Conservation (phyloP, 2,329 filamentous ascomycete species). For the Sclerotinia trifoliorum region DNA sequence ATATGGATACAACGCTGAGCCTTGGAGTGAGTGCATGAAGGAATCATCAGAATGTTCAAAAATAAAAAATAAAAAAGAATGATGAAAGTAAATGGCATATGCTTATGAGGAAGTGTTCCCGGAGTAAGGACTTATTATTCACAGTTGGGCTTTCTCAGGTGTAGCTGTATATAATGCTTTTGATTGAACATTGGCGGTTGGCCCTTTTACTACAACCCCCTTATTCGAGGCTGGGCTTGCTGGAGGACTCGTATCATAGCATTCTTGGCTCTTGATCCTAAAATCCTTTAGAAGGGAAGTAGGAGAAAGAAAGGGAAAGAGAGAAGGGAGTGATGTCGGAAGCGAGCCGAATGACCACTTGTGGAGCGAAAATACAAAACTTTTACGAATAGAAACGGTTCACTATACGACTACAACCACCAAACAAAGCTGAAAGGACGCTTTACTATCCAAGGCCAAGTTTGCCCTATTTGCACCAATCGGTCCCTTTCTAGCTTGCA, state of each 20-base stretch:
- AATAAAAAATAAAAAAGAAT: not conserved
- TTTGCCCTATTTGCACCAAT: constrained; percentile 5
- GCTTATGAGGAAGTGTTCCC: not conserved
- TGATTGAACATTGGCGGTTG: not conserved
- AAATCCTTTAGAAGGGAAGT: constrained; percentile 42
- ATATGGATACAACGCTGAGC: not conserved
- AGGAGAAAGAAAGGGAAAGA: constrained; percentile 36
- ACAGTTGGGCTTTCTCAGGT: not conserved
- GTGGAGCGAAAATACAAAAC: too few relatives aligned
- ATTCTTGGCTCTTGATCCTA: constrained; percentile 37
- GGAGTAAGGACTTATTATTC: not conserved
- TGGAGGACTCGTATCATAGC: constrained; percentile 5
- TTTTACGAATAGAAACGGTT: not conserved
- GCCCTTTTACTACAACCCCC: not conserved
- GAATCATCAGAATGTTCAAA: not conserved
- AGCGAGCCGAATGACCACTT: not conserved
- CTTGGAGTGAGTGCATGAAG: not conserved
- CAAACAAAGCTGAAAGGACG: not conserved
- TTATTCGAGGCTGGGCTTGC: not conserved
- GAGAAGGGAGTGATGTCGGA: not conserved
- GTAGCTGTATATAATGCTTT: not conserved
- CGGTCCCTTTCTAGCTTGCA: not conserved
- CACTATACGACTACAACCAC: not conserved
- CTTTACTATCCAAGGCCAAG: not conserved
- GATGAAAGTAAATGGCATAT: not conserved